Evolutionary conservation across 257 asterid genomes (phyloP).

Genomic region (Cinchona pubescens): DNA sequence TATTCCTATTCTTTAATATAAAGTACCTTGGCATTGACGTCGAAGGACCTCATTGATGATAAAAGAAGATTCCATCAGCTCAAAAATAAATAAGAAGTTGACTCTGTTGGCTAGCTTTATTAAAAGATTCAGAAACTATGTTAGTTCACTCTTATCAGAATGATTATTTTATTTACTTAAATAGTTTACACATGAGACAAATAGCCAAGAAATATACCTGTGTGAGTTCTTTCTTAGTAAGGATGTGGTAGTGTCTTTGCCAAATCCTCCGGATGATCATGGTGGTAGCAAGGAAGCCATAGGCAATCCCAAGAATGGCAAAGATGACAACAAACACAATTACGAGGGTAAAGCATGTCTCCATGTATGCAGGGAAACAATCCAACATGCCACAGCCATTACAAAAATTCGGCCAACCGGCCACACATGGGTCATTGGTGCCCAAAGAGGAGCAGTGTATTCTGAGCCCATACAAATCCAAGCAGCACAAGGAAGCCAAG

Average conservation of each 20-base stretch:
- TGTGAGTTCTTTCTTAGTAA: constrained; percentile 55
- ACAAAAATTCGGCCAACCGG: constrained; percentile 65
- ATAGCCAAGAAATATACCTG: too few species aligned
- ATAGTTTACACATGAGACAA: too few species aligned
- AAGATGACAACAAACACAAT: constrained; percentile 47
- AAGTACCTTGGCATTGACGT: too few species aligned
- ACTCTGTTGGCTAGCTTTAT: background rate
- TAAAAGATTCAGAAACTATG: background rate
- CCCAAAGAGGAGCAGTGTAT: constrained; percentile 42
- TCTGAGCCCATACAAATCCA: constrained; percentile 45
- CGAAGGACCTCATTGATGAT: too few species aligned
- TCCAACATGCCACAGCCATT: constrained; percentile 59
- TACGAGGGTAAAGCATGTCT: constrained; percentile 50
- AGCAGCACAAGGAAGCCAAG: constrained; percentile 52
- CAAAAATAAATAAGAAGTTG: background rate
- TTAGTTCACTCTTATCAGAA: background rate
- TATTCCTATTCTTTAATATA: too few species aligned
- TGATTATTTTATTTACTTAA: background rate
- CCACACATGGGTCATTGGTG: constrained; percentile 39
- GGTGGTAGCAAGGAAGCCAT: constrained; percentile 57
- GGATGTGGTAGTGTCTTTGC: constrained; percentile 62
- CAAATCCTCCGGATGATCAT: constrained; percentile 58
- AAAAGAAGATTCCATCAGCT: too few species aligned
- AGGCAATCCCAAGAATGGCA: constrained; percentile 57
- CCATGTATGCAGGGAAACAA: constrained; percentile 59